These are phyloP conservation scores for Sporothrix globosa DNA, from an alignment of 2,329 filamentous ascomycete genomes.

Conservation along the genomic window DNA sequence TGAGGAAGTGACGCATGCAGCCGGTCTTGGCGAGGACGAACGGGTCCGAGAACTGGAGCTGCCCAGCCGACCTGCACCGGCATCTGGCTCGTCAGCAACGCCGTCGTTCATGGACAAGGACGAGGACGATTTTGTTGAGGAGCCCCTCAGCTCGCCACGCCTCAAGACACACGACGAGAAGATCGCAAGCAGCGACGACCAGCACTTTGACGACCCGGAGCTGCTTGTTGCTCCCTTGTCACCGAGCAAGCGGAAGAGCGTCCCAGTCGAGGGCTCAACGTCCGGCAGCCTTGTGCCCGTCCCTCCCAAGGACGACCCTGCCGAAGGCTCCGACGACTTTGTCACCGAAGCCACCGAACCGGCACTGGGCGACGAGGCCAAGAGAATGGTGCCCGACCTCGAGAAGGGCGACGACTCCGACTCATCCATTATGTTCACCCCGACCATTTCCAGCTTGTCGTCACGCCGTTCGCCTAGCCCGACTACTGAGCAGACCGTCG, in stretches of 20 bases:
- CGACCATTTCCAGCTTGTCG: conserved; percentile 36
- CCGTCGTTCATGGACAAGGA: conserved; percentile 58
- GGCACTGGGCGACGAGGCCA: conserved; percentile 33
- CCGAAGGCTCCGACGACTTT: conserved; percentile 32
- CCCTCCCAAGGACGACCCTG: conserved; percentile 35
- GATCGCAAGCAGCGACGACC: conserved; percentile 49
- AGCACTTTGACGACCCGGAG: conserved; percentile 59
- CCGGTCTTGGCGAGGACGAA: conserved; percentile 71
- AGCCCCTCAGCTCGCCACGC: conserved; percentile 70
- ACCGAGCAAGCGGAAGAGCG: conserved; percentile 49
- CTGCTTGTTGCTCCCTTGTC: conserved; percentile 62
- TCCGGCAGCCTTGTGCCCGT: conserved; percentile 12
- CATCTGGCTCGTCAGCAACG: background rate
- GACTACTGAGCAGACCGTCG: background rate
- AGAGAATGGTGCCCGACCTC: conserved; percentile 31
- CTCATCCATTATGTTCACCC: conserved; percentile 39
- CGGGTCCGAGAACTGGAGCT: conserved; percentile 41
- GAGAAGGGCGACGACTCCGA: conserved; percentile 40
- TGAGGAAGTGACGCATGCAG: conserved; percentile 76
- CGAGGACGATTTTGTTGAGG: conserved; percentile 77
- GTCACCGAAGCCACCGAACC: conserved; percentile 37
- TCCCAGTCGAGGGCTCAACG: background rate
- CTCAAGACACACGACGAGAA: conserved; percentile 65
- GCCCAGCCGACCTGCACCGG: conserved; percentile 37
- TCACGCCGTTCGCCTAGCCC: conserved; percentile 22